Conservation (phyloP, 139 green algal species). For the Trebouxia sp. region DNA sequence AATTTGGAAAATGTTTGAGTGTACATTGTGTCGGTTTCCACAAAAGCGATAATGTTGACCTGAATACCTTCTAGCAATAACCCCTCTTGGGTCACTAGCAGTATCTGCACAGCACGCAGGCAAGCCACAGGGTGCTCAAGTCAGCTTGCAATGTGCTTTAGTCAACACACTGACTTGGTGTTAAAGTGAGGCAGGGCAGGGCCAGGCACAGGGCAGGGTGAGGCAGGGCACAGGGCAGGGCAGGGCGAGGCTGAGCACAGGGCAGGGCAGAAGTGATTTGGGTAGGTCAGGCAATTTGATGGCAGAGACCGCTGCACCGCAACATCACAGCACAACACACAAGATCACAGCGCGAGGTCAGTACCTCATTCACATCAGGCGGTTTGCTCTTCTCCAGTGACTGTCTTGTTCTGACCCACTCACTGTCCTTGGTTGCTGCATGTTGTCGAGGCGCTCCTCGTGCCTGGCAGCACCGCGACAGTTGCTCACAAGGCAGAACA, state of each 20-base stretch:
- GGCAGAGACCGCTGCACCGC: no score
- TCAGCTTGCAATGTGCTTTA: no score
- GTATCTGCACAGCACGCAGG: neutral
- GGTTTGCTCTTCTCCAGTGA: constrained; percentile 42
- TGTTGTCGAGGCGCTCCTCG: constrained; percentile 55
- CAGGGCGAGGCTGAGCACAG: no score
- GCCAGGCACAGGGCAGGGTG: no score
- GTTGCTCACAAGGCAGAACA: no score
- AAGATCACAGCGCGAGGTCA: neutral
- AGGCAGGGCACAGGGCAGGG: no score
- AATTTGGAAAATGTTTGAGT: no score
- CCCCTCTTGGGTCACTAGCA: neutral
- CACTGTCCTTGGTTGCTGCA: constrained; percentile 67
- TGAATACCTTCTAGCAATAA: neutral
- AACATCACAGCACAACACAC: neutral
- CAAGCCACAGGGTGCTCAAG: no score
- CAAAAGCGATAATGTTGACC: neutral
- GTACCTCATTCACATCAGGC: constrained; percentile 44
- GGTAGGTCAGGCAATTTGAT: no score
- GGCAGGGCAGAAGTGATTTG: no score
- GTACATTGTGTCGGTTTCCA: neutral
- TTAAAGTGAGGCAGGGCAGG: no score
- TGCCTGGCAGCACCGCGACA: constrained; percentile 28
- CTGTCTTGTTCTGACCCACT: constrained; percentile 64
- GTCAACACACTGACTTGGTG: no score